Base-by-base conservation (phyloP, 106 monocot species). In the Platanthera guangdongensis region DNA sequence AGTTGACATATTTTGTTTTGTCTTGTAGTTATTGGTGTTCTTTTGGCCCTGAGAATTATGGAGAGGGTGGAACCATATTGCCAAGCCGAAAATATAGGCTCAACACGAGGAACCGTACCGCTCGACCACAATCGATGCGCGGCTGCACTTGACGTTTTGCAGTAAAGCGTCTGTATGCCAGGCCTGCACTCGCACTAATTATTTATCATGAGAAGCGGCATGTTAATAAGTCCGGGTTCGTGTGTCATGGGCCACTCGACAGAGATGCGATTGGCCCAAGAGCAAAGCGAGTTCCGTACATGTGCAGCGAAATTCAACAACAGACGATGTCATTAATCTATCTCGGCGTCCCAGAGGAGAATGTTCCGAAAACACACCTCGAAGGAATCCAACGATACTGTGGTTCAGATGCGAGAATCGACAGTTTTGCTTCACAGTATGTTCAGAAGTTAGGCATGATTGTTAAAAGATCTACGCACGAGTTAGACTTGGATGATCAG, bases 31-130 rank as follows among this genome's bases (percentile, higher is more conserved):
- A 93, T 72, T 97, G 96, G 96, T 97, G 93, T 77, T 97, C 96
- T 25, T 97, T 97, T 82, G 96, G 96, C 59, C 96, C 96, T 12
- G 96, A 97, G 80, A 94, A 97, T 80, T 94, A 97, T 82, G 93
- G 93, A 57, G 93, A 93, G 77, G 93, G 93, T 73, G 96, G 93
- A 7, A 85, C 78, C 8, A 89, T 93, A 54, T 86, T 97, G 54
- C 93, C 93, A 8, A 93, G 91, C 76, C 79, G 93, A 46, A 89
- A 84, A 50, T 97, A 97, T 68, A 84, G 93, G 70, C 91, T 93
- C 63, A 97, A 97, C 78, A 97, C 96, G 9, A 87, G 96, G 77
- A 97, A 97, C 51, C 90, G 93, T 74, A 93, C 96, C 67, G 96
- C 96, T 75, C 73, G 91, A 19, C 96, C 96, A 12, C 96, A 97